Percentiles rank a stretch among this genome's conserved stretches.
These are phyloP conservation scores for Leccinum ambiguum DNA, from an alignment of 1,284 basidiomycete genomes.

Conservation along the genomic window DNA sequence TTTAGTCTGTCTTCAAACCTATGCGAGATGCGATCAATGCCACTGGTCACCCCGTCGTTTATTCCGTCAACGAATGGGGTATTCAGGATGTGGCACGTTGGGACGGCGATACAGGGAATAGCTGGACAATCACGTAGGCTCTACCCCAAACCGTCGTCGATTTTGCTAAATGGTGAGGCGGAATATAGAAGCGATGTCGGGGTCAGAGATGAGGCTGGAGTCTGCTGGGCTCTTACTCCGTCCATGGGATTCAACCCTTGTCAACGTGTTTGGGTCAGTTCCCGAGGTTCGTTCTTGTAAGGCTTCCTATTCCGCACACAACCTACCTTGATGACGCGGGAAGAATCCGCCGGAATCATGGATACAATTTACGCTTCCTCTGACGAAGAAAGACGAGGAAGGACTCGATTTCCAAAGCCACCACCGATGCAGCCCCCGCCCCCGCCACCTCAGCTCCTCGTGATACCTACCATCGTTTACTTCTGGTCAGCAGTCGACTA, in stretches of 20 bases:
- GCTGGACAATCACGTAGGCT: constrained; percentile 44
- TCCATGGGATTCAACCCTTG: too few species aligned
- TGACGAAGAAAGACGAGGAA: too few species aligned
- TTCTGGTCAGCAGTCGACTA: too few species aligned
- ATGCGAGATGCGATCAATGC: constrained; percentile 22
- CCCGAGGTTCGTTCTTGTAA: too few species aligned
- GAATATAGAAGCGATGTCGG: constrained; percentile 45
- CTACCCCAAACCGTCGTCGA: not conserved
- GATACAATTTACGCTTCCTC: too few species aligned
- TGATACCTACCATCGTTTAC: constrained; percentile 27
- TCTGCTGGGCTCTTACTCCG: too few species aligned
- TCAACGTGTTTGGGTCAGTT: too few species aligned
- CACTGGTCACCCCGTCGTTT: constrained; percentile 49
- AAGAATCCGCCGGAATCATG: too few species aligned
- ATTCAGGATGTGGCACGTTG: constrained; percentile 43
- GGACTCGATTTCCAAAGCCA: constrained; percentile 4
- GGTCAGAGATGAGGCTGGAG: too few species aligned
- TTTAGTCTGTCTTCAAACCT: constrained; percentile 1
- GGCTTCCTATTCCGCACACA: too few species aligned
- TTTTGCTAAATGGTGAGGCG: not conserved
- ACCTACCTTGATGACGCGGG: too few species aligned
- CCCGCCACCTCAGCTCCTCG: constrained; percentile 18
- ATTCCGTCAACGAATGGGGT: constrained; percentile 57
- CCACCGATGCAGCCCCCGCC: constrained; percentile 22
- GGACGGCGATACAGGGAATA: constrained; percentile 28